These are phyloP conservation scores for Candida fluviatilis DNA, from an alignment of 805 yeast species.

Conservation along the genomic window DNA sequence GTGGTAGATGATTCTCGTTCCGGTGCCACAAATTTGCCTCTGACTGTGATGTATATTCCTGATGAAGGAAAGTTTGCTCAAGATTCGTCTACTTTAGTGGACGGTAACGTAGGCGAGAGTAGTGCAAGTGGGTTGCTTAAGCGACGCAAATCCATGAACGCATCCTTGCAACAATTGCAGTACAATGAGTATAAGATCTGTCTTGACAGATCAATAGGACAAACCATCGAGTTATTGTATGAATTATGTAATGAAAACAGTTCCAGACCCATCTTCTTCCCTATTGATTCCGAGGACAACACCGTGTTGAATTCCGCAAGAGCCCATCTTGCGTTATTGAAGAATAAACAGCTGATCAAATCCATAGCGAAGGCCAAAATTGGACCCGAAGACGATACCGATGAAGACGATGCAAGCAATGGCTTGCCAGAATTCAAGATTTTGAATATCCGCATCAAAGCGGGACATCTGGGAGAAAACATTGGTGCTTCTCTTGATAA, in stretches of 20 bases:
- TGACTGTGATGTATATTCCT: constrained; percentile 26
- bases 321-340: constrained; percentile 51
- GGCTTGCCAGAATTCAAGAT: constrained; percentile 49
- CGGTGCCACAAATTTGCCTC: constrained; percentile 11
- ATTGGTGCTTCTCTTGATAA: constrained; percentile 59
- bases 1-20: constrained; percentile 8
- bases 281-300: constrained; percentile 38
- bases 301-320: constrained; percentile 41
- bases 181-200: constrained; percentile 70
- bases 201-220: constrained; percentile 57
- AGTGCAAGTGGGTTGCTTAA: constrained; percentile 4
- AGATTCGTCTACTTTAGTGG: constrained; percentile 26
- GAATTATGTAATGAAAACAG: constrained; percentile 55
- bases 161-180: constrained; percentile 67
- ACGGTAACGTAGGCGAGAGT: constrained; percentile 24
- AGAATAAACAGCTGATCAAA: constrained; percentile 30
- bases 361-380: constrained; percentile 3
- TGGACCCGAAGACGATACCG: constrained; percentile 5
- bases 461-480: constrained; percentile 43
- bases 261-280: constrained; percentile 59
- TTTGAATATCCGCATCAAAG: constrained; percentile 57
- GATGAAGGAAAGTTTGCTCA: constrained; percentile 25
- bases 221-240: constrained; percentile 46
- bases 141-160: constrained; percentile 25
- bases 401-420: constrained; percentile 11